These are phyloP conservation scores for Arachnopeziza araneosa DNA, from an alignment of 2,329 filamentous ascomycete genomes.

Conservation along the genomic window DNA sequence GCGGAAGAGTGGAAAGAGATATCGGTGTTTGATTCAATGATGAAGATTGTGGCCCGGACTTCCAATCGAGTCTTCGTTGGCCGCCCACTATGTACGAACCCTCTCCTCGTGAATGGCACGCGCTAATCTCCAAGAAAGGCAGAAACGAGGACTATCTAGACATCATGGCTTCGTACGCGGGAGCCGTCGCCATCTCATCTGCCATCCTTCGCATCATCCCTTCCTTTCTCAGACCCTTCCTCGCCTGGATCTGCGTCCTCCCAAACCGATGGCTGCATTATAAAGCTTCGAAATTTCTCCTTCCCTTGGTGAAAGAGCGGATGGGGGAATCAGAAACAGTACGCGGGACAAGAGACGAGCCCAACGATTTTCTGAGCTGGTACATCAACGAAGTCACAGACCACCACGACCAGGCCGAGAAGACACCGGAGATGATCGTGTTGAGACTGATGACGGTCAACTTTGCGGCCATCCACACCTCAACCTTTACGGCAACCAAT, in stretches of 20 bases:
- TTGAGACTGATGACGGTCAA: conserved; percentile 28
- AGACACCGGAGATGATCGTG: conserved; percentile 23
- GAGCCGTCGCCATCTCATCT: conserved; percentile 28
- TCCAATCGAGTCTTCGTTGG: conserved; percentile 42
- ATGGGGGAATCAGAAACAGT: conserved; percentile 4
- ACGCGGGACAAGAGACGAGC: conserved; percentile 7
- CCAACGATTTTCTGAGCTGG: conserved; percentile 26
- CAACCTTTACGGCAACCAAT: conserved; percentile 28
- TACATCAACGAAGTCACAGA: conserved; percentile 17
- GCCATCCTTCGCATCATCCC: conserved; percentile 25
- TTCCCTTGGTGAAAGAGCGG: conserved; percentile 26
- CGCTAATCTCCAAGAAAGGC: conserved; percentile 7
- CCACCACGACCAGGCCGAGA: conserved; percentile 16
- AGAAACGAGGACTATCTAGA: conserved; percentile 30
- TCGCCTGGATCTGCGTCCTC: conserved; percentile 24
- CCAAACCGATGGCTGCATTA: conserved; percentile 26
- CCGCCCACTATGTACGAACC: conserved; percentile 32
- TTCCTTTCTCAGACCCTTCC: conserved; percentile 23
- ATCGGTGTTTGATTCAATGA: conserved; percentile 29
- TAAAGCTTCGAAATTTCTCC: conserved; percentile 19
- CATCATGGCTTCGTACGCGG: conserved; percentile 27
- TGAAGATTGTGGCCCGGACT: conserved; percentile 34
- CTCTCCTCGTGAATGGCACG: background rate
- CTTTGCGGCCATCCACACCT: conserved; percentile 31
- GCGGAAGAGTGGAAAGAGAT: conserved; percentile 32